These are phyloP conservation scores for Achaetomiella virescens DNA, from an alignment of 495 filamentous ascomycete genomes.

Conservation along the genomic window DNA sequence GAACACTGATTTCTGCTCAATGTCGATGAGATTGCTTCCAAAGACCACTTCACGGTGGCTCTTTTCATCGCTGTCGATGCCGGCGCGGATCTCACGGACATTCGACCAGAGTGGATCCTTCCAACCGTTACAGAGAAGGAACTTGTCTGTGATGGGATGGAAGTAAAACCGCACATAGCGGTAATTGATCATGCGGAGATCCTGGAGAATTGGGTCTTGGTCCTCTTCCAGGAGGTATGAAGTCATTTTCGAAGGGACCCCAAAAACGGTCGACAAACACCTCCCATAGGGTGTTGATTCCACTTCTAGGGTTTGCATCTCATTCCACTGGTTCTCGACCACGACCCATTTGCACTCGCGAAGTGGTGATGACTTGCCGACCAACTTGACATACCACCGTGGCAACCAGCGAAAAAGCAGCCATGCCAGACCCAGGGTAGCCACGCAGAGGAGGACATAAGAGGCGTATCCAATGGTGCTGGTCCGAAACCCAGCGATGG, in stretches of 20 bases:
- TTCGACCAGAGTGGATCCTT: constrained; percentile 86
- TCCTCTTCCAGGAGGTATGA: constrained; percentile 66
- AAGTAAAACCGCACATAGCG: constrained; percentile 91
- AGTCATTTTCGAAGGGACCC: constrained; percentile 51
- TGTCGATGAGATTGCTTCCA: constrained; percentile 81
- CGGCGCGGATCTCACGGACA: constrained; percentile 65
- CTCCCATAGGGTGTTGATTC: constrained; percentile 65
- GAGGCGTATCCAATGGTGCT: constrained; percentile 57
- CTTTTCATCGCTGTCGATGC: constrained; percentile 88
- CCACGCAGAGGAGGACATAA: constrained; percentile 62
- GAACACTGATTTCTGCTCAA: constrained; percentile 74
- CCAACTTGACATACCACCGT: constrained; percentile 69
- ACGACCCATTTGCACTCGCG: constrained; percentile 82
- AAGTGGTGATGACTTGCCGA: constrained; percentile 62
- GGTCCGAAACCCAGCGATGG: constrained; percentile 84
- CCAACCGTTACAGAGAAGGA: constrained; percentile 80
- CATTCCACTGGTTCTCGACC: constrained; percentile 95
- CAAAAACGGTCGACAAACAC: constrained; percentile 82
- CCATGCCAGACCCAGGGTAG: constrained; percentile 72
- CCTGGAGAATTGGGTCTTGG: constrained; percentile 67
- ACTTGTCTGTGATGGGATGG: constrained; percentile 81
- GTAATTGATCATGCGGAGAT: constrained; percentile 76
- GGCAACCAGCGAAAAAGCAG: constrained; percentile 87
- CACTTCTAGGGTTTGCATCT: constrained; percentile 69
- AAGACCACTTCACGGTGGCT: constrained; percentile 78